A percentile compares a stretch with the other conserved stretches of the same genome.
Evolutionary conservation across 176 grass and related monocot species (phyloP).

Genomic region (Aegilops tauschii): DNA sequence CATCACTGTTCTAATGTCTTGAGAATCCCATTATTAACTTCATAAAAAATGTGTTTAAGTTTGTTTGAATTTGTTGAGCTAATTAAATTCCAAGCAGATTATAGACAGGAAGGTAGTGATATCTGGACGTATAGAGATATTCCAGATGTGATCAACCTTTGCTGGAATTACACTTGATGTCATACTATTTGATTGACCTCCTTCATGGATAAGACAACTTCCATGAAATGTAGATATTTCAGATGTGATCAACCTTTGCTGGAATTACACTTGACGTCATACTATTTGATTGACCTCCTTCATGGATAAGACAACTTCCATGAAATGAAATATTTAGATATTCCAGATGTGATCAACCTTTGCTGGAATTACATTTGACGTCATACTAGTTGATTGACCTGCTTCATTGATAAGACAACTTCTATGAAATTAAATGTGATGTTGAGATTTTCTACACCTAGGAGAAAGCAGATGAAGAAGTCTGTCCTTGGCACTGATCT

Average conservation of each 20-base stretch:
- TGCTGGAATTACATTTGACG: neutral
- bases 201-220: neutral
- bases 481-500: neutral
- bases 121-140: neutral
- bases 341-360: neutral
- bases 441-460: neutral
- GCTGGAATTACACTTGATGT: neutral
- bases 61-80: neutral
- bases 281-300: neutral
- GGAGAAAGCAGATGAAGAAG: neutral
- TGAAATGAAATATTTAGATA: neutral
- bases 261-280: neutral
- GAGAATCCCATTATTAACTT: neutral
- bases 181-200: neutral
- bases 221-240: neutral
- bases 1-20: neutral
- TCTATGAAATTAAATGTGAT: neutral
- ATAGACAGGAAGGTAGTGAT: neutral
- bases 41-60: neutral
- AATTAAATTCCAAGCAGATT: slow-evolving; percentile 5
- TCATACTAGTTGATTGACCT: neutral
- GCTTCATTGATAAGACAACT: neutral
- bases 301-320: neutral
- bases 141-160: neutral
- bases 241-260: neutral